Conservation (phyloP, 306 rosid genomes). For the Castanospermum australe region DNA sequence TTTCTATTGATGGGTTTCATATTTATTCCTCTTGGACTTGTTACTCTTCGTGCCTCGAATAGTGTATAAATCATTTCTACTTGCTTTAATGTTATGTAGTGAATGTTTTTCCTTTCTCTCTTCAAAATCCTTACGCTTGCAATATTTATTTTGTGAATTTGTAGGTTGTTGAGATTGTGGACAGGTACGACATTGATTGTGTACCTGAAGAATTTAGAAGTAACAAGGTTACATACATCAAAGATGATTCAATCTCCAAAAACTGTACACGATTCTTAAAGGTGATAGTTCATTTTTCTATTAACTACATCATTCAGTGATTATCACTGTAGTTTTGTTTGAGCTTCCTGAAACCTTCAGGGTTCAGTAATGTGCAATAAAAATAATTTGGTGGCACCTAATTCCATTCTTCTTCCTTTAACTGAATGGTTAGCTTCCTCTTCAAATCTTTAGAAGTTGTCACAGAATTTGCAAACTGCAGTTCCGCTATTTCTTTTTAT, state of each 20-base stretch:
- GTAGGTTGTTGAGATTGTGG: conserved; percentile 88
- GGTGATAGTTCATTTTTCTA: conserved; percentile 44
- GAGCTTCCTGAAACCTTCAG: neutral
- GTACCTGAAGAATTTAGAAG: conserved; percentile 59
- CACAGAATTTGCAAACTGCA: neutral
- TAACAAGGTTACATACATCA: conserved; percentile 78
- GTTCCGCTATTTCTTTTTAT: too few relatives aligned
- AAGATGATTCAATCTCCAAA: conserved; percentile 67
- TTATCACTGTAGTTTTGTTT: conserved; percentile 20
- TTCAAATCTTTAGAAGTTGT: neutral
- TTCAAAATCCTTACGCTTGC: conserved; percentile 21
- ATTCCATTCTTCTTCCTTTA: conserved; percentile 9
- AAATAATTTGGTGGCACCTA: conserved; percentile 14
- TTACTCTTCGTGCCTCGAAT: conserved; percentile 65
- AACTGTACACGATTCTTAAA: conserved; percentile 71
- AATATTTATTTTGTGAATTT: conserved; percentile 27
- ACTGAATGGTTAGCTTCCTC: neutral
- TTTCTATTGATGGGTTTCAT: conserved; percentile 64
- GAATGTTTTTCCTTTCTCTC: conserved; percentile 5
- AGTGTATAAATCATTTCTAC: conserved; percentile 49
- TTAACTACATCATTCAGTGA: conserved; percentile 13
- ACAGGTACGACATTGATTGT: conserved; percentile 80
- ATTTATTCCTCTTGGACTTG: conserved; percentile 83
- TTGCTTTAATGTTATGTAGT: conserved; percentile 18
- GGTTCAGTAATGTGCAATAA: neutral